phyloP scores from a whole-genome alignment of 1,284 basidiomycete genomes.

The Apiotrichum siamense region DNA sequence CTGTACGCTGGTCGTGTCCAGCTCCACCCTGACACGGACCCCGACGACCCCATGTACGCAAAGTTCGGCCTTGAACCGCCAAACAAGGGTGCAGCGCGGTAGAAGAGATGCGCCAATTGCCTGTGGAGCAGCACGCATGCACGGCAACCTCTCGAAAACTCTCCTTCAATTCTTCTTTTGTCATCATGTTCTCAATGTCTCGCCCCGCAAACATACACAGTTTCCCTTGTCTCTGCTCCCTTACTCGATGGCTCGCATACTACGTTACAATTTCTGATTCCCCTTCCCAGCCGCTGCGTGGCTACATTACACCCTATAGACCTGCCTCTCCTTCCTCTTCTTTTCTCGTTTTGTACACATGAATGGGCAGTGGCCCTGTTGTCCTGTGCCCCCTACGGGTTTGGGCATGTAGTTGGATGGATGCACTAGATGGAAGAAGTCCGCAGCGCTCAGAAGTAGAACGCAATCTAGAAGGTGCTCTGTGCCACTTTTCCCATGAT shows the following conservation, averaged over 20 bases:
- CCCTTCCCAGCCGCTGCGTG: neutral
- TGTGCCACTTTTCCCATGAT: neutral
- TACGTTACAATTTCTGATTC: too few species aligned
- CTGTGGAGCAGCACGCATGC: slow-evolving; percentile 1
- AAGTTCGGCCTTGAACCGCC: slow-evolving; percentile 32
- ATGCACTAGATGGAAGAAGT: neutral
- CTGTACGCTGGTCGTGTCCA: slow-evolving; percentile 63
- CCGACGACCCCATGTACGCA: slow-evolving; percentile 43
- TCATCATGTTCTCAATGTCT: too few species aligned
- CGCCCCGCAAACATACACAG: too few species aligned
- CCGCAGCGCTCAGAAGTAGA: neutral
- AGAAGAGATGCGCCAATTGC: neutral
- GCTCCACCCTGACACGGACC: slow-evolving; percentile 73
- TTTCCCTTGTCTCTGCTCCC: too few species aligned
- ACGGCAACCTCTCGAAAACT: neutral
- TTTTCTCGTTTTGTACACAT: neutral
- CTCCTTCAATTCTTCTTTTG: too few species aligned
- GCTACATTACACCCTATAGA: neutral
- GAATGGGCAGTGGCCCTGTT: neutral
- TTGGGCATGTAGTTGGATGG: neutral
- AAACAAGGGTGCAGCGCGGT: neutral
- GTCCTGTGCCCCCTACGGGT: neutral
- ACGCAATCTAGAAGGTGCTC: too few species aligned
- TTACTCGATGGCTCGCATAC: too few species aligned
- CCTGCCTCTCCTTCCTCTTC: neutral